Evolutionary conservation across 345 rosid species (phyloP), one percentile per base, ranked within the genome.

Genomic region (Gossypium thurberi): DNA sequence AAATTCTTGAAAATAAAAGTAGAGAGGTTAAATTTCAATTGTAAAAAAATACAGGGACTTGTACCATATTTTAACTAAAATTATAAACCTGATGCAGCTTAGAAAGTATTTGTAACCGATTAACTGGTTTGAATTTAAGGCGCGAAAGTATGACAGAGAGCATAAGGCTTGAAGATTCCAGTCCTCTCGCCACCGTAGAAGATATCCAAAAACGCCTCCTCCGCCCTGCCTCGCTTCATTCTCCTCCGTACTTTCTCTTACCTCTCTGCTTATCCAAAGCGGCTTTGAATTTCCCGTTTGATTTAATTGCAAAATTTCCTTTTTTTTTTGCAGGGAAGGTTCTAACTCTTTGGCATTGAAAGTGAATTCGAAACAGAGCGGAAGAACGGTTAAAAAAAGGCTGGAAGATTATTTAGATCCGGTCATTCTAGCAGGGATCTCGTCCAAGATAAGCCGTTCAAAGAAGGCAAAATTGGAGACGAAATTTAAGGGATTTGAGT

Each of bases 401-500:
- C 83, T 80, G 2, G 80, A 76, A 26, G 78, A 80, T 42, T 80
- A 73, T 80, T 66, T 80, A 64, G 80, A 80, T 80, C 76, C 78
- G 18, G 25, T 70, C 61, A 75, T 80, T n/a, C 72, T 80, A 17
- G 62, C 69, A 4, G 33, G 65, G n/a, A 52, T 64, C 44, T 68
- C 69, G 11, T 69, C 79, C 53, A 63, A 28, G 59, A 67, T 74
- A 55, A 8, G 69, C 3, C 52, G 25, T 26, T 63, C 62, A 57
- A 74, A 66, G 71, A 62, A 70, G 51, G 18, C 42, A 2, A 48
- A 43, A 23, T 0, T 15, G 8, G 59, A 58, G 63, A 70, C 56
- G 64, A 78, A 69, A 8, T 8, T n/a, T 42, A 81, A 52, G 43
- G 66, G 55, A 40, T 75, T 75, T 47, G 79, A 81, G 42, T 78